Conservation (phyloP, 1,284 basidiomycete genomes). For the Taiwanofungus camphoratus region DNA sequence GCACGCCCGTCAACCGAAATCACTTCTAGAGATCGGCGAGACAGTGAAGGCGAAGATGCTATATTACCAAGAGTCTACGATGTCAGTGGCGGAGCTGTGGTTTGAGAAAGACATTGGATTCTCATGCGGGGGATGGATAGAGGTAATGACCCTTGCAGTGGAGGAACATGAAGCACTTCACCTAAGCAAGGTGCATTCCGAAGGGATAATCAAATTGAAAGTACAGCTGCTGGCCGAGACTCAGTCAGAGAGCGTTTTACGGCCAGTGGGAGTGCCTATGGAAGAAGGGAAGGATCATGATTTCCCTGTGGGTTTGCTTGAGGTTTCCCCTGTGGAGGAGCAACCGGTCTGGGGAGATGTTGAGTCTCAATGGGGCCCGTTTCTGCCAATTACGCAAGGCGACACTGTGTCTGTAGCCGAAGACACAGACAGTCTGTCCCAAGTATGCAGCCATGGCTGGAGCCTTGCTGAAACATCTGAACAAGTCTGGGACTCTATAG, state of each 20-base stretch:
- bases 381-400: too few species aligned
- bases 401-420: too few species aligned
- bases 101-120: constrained; percentile 49
- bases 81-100: constrained; percentile 68
- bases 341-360: too few species aligned
- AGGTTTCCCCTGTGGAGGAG: too few species aligned
- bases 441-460: too few species aligned
- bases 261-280: not conserved
- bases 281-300: too few species aligned
- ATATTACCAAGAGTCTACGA: constrained; percentile 40
- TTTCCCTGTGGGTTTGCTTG: too few species aligned
- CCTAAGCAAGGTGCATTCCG: constrained; percentile 10
- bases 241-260: not conserved
- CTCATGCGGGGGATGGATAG: constrained; percentile 68
- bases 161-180: constrained; percentile 32
- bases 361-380: too few species aligned
- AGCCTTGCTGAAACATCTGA: too few species aligned
- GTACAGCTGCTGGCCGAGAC: constrained; percentile 21
- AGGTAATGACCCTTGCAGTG: constrained; percentile 46
- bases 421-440: too few species aligned
- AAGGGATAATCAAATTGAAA: constrained; percentile 9
- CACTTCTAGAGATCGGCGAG: constrained; percentile 44
- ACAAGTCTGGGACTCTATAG: too few species aligned
- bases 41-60: constrained; percentile 50
- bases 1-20: constrained; percentile 35